phyloP scores from a whole-genome alignment of 73 alveolate species.

The Halteria grandinella region DNA sequence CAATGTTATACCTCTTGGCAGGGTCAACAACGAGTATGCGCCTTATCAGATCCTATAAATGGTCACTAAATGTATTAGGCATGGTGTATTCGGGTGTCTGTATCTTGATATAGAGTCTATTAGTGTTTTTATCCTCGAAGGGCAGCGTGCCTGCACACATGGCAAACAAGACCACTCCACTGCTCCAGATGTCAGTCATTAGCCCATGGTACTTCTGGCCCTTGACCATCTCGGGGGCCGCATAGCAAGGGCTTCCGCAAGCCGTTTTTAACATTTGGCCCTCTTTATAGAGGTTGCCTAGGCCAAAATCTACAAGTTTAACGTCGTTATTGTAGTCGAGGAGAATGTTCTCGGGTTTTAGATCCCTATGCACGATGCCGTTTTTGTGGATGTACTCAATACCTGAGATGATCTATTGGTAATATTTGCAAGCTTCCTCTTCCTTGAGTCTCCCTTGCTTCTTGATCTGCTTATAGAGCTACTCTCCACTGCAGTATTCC shows the following conservation, averaged over 20 bases:
- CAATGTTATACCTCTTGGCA: conserved; percentile 79
- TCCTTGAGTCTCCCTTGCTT: conserved; percentile 91
- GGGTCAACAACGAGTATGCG: conserved; percentile 89
- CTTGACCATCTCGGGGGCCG: conserved; percentile 95
- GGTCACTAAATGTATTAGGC: conserved; percentile 83
- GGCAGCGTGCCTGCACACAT: conserved; percentile 93
- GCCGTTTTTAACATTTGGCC: conserved; percentile 85
- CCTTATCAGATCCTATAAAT: conserved; percentile 86
- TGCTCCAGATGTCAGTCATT: conserved; percentile 88
- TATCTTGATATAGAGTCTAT: conserved; percentile 89
- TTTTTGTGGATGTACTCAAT: conserved; percentile 89
- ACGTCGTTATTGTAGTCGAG: conserved; percentile 79
- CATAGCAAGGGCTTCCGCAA: conserved; percentile 96
- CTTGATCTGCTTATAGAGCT: too few species aligned
- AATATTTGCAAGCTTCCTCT: conserved; percentile 93
- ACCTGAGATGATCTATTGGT: conserved; percentile 91
- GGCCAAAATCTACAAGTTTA: conserved; percentile 95
- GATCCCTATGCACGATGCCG: conserved; percentile 89
- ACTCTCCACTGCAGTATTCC: conserved; percentile 21
- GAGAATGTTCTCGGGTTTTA: conserved; percentile 81
- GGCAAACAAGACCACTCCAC: conserved; percentile 95
- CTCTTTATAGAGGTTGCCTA: conserved; percentile 78
- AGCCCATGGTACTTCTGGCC: conserved; percentile 88
- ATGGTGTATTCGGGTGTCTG: conserved; percentile 82
- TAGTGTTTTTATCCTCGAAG: conserved; percentile 93